These are phyloP conservation scores for Osmanthus fragrans DNA, from an alignment of 257 asterid species.

Conservation along the genomic window DNA sequence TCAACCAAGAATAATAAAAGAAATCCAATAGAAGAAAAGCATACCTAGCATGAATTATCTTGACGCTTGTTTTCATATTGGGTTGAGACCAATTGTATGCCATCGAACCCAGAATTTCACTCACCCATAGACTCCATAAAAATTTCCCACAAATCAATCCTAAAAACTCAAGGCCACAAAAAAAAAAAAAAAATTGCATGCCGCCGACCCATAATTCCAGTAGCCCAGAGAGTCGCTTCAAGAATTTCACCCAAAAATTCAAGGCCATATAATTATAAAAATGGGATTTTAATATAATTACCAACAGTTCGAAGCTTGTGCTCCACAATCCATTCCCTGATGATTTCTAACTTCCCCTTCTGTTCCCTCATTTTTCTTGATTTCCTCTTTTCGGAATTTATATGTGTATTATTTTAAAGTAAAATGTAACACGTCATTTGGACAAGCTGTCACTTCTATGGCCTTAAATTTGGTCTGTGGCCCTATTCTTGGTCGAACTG, in stretches of 20 bases:
- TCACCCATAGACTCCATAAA: constrained; percentile 51
- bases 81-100: constrained; percentile 97
- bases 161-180: background rate
- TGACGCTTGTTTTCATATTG: constrained; percentile 85
- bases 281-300: constrained; percentile 21
- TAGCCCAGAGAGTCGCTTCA: constrained; percentile 21
- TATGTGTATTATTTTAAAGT: background rate
- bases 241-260: background rate
- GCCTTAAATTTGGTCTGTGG: background rate
- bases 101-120: constrained; percentile 80
- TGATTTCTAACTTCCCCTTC: constrained; percentile 49
- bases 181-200: constrained; percentile 15
- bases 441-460: background rate
- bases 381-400: background rate
- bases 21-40: background rate
- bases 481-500: background rate
- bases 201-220: constrained; percentile 7
- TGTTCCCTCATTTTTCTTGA: constrained; percentile 36
- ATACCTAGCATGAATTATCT: constrained; percentile 90
- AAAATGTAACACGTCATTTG: background rate
- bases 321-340: constrained; percentile 65
- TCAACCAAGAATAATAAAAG: background rate
- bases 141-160: constrained; percentile 15
- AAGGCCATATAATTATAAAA: background rate
- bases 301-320: constrained; percentile 87